Conservation (phyloP, 352 stramenopile genomes). For the Globisporangium iwayamae region DNA sequence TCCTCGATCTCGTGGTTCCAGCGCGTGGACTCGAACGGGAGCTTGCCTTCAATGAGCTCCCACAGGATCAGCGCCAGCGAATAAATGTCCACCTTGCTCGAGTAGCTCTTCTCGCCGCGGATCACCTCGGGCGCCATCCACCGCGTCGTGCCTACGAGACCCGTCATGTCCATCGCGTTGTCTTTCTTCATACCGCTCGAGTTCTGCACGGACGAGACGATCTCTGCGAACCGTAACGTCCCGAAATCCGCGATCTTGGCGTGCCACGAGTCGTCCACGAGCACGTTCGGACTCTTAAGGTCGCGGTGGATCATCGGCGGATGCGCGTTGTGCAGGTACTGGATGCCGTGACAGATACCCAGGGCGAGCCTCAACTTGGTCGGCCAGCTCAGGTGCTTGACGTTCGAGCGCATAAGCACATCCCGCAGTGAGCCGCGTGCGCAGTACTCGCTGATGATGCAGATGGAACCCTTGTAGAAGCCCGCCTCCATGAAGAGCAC, state of each 20-base stretch:
- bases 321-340: conserved; percentile 89
- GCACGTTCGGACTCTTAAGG: conserved; percentile 88
- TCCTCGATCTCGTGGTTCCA: conserved; percentile 88
- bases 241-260: conserved; percentile 91
- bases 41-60: conserved; percentile 82
- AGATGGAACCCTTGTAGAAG: conserved; percentile 84
- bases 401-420: conserved; percentile 79
- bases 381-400: conserved; percentile 75
- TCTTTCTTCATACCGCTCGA: conserved; percentile 27
- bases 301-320: conserved; percentile 90
- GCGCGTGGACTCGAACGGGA: conserved; percentile 76
- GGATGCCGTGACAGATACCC: conserved; percentile 81
- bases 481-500: conserved; percentile 88
- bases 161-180: conserved; percentile 71
- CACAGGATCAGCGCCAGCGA: conserved; percentile 83
- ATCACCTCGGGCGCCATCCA: conserved; percentile 91
- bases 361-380: conserved; percentile 76
- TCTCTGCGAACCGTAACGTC: conserved; percentile 81
- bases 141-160: conserved; percentile 82
- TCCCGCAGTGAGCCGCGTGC: conserved; percentile 93
- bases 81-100: conserved; percentile 89
- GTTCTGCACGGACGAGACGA: conserved; percentile 70
- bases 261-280: conserved; percentile 88
- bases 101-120: conserved; percentile 81
- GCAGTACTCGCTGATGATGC: conserved; percentile 96